Evolutionary conservation across 2,329 filamentous ascomycete species (phyloP), one percentile per base, ranked within the genome.

Genomic region (Fusarium pseudonygamai): DNA sequence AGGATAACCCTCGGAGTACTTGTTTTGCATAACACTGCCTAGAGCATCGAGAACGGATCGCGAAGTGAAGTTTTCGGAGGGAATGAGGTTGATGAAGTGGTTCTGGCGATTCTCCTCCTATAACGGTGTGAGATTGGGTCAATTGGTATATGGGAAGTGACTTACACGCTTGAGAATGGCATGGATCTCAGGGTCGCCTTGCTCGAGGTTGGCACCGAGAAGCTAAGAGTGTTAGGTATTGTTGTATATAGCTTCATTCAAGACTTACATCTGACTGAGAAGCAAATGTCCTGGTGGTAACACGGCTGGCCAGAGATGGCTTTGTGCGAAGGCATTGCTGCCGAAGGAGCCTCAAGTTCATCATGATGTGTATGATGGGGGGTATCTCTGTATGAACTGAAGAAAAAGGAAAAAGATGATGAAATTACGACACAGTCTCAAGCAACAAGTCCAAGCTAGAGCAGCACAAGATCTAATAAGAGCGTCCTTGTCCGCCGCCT

Each of bases 1-100:
- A 30, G 95, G 96, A 79, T 98, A 98, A 55, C 96, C 96, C 83
- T 98, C 96, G 2, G 95, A 98, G 86, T 98, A 98, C 84, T 98
- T 98, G 84, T 97, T 97, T 83, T 96, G 94, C 94, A 97, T 97
- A 60, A 94, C 92, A 86, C 93, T 96, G 75, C 94, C 94, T 69
- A 97, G 86, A 36, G 94, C 93, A 85, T 97, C 94, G 63, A 97
- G 89, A 26, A 97, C 94, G 30, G 94, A 93, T 82, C 95, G 92
- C 10, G 94, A 96, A 34, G 94, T 97, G 81, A 97, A 96, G 86
- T 97, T 97, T 85, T 97, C 94, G 18, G 94, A 97, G 30, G 94
- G 94, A 74, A 97, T 97, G 68, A 97, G 87, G 84, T 98, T 97
- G 85, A 98, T 97, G 81, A 97, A 98, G 83, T 97, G 94, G 83